Base-by-base conservation (phyloP, 257 asterid species). In the Cynanchum wilfordii region DNA sequence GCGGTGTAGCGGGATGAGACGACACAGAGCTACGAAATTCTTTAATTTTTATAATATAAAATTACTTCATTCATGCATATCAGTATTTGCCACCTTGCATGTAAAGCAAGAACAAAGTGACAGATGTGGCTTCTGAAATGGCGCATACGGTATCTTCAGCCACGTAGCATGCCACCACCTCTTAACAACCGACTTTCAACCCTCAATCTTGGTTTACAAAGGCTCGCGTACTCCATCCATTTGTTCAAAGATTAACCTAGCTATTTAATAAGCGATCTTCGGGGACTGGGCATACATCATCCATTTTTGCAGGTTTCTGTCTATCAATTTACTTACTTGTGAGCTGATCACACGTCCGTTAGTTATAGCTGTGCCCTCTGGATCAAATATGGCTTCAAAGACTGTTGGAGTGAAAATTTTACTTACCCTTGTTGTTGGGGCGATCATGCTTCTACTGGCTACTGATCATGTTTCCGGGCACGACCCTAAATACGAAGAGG, bases 81-180 rank as follows among this genome's bases (percentile, higher is more conserved):
- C 36, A 29, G 11, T 5, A 29, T 17, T 62, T 15, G 69, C 3
- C 69, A 64, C 69, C 69, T 69, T 17, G 73, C 49, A 9, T 29
- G 62, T 29, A 3, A 16, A 17, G 29, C 27, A 42, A 42, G 17
- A 36, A 8, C 47, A 2, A 54, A 20, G 33, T 7, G 51, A 70
- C 64, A 70, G 51, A 33, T 54, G 74, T 70, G 74, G 62, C 51
- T 52, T 10, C 36, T 30, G 63, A 30, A 6, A 51, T 69, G 64
- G 64, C 3, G 63, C 63, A 29, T 30, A 52, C 25, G 29, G 24
- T 36, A n/a, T 11, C 33, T 33, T 9, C 20, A 12, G 74, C 52
- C 74, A 70, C 74, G 74, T 70, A 33, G 74, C 65, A 20, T 13
- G 40, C 74, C 24, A n/a, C 74, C 74, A 3, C 51, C 47, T 15